Evolutionary conservation across 2,329 filamentous ascomycete species (phyloP), one percentile per base, ranked within the genome.

Genomic region (Fusarium cicatricum): DNA sequence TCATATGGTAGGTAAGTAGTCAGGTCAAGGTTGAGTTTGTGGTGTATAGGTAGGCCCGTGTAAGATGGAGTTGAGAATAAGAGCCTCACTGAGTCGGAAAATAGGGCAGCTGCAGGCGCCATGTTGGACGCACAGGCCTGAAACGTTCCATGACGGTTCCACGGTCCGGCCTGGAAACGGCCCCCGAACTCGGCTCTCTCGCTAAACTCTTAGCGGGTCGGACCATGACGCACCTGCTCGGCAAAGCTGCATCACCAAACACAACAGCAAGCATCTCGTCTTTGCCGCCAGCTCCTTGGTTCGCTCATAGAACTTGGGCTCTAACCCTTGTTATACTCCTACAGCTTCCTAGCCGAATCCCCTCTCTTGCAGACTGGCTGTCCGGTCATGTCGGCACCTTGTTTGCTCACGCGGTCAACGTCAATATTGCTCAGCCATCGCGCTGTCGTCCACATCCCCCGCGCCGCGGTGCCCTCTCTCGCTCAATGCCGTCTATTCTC

Each of bases 401-500:
- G 68, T 46, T 40, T 66, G 26, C 45, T 68, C 40, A 42, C 44
- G 34, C 51, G 51, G 16, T 37, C 43, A 29, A 48, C 26, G 37
- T 44, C 33, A 26, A 45, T 32, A 36, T 16, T 41, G 17, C 45
- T 44, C 21, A 26, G 14, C 17, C 42, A 49, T 38, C 37, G 48
- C 19, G 7, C 49, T 48, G 45, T 57, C 37, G 23, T 52, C 43
- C 38, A 44, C 33, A 32, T 41, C 16, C 14, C 50, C 26, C 42
- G 57, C 14, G 45, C 59, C 34, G 34, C 49, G 9, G 21, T 47
- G 14, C 21, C 36, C 50, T 52, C 38, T n/a, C 38, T 55, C 28
- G 23, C 36, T 11, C 38, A 38, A 21, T 46, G 34, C 28, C 70
- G 69, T 15, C 26, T 58, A 15, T 60, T 74, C 36, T 70, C 70